Evolutionary conservation across 2,329 filamentous ascomycete species (phyloP).

Genomic region (Helotiales sp.): DNA sequence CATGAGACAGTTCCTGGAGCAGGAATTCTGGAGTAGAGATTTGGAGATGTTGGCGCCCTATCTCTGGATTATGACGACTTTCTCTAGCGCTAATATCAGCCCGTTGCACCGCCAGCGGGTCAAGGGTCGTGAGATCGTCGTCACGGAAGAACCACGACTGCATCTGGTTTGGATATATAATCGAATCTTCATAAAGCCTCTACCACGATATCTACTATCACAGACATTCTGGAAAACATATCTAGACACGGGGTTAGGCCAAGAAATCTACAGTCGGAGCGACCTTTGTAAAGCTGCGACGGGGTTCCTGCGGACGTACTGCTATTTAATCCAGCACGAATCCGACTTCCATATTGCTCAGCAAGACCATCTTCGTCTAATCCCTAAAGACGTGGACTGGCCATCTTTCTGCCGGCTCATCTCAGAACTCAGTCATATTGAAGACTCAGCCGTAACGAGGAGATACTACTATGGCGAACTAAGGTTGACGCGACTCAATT

Average conservation of each 20-base stretch:
- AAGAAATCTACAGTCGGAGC: no score
- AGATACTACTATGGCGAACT: conserved; percentile 19
- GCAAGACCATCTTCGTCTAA: conserved; percentile 3
- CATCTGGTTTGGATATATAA: conserved; percentile 35
- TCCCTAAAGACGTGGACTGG: conserved; percentile 13
- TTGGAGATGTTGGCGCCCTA: neutral
- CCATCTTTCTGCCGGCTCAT: conserved; percentile 3
- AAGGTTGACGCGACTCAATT: conserved; percentile 19
- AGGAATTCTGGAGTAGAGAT: no score
- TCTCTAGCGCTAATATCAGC: neutral
- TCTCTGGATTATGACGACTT: neutral
- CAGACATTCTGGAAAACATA: conserved; percentile 25
- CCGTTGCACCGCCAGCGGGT: conserved; percentile 34
- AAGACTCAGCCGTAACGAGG: conserved; percentile 7
- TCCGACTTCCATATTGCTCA: conserved; percentile 24
- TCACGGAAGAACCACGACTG: conserved; percentile 35
- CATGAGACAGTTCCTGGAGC: no score
- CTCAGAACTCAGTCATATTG: conserved; percentile 2
- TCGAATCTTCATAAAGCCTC: conserved; percentile 35
- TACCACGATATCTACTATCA: conserved; percentile 31
- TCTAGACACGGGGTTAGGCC: neutral
- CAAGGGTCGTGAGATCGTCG: conserved; percentile 31
- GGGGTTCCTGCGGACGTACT: conserved; percentile 26
- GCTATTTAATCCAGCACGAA: conserved; percentile 19
- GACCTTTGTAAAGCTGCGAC: conserved; percentile 6